phyloP scores from a whole-genome alignment of 2,329 filamentous ascomycete genomes.

The Aspergillus sp. region DNA sequence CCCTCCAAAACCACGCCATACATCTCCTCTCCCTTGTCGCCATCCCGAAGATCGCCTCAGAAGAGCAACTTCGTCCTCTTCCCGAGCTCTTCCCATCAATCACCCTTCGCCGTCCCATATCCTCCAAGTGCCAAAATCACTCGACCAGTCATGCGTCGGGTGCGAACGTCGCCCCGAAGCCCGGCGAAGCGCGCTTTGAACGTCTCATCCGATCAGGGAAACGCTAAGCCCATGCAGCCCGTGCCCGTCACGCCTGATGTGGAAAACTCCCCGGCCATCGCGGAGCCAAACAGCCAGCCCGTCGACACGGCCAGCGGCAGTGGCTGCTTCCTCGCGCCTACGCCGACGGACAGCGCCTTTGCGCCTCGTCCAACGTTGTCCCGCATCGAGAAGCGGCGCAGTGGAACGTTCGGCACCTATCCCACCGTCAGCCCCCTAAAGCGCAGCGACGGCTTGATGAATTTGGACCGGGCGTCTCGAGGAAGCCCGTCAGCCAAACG shows the following conservation, averaged over 20 bases:
- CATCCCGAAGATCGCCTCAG: slow-evolving; percentile 53
- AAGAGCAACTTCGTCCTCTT: slow-evolving; percentile 51
- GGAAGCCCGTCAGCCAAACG: slow-evolving; percentile 89
- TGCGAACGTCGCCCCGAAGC: slow-evolving; percentile 72
- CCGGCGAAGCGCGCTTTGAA: slow-evolving; percentile 75
- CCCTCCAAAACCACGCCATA: slow-evolving; percentile 51
- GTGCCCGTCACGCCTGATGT: slow-evolving; percentile 47
- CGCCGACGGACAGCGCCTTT: slow-evolving; percentile 23
- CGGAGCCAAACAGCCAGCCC: slow-evolving; percentile 24
- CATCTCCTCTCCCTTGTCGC: slow-evolving; percentile 56
- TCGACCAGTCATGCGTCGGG: slow-evolving; percentile 42
- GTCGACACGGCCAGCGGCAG: slow-evolving; percentile 18
- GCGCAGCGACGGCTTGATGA: slow-evolving; percentile 86
- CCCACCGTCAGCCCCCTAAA: slow-evolving; percentile 78
- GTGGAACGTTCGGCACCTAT: slow-evolving; percentile 46
- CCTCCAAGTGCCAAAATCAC: slow-evolving; percentile 63
- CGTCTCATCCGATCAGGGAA: slow-evolving; percentile 68
- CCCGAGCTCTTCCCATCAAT: slow-evolving; percentile 43
- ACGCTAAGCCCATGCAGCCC: slow-evolving; percentile 55
- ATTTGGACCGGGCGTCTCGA: slow-evolving; percentile 71
- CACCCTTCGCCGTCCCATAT: slow-evolving; percentile 62
- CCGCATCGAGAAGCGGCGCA: slow-evolving; percentile 50
- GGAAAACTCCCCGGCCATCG: slow-evolving; percentile 42
- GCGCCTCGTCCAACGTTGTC: slow-evolving; percentile 40
- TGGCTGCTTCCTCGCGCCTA: slow-evolving; percentile 31